A percentile compares a stretch with the other conserved stretches of the same genome.
phyloP scores from a whole-genome alignment of 1,284 basidiomycete genomes.

The Singerocomus inundabilis region DNA sequence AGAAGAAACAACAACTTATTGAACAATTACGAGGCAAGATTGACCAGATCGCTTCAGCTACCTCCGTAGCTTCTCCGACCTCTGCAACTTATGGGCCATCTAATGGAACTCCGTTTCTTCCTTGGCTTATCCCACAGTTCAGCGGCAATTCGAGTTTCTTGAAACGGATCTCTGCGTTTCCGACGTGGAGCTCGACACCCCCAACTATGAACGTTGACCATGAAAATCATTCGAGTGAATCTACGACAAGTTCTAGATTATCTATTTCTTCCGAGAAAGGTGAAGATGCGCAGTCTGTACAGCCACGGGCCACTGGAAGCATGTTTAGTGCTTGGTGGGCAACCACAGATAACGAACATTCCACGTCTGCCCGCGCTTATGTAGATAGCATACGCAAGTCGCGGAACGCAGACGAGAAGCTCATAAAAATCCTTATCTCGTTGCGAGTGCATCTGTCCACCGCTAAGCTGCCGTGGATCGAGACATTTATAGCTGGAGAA shows the following conservation, averaged over 20 bases:
- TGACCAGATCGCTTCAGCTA: slow-evolving; percentile 21
- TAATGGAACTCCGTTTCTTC: slow-evolving; percentile 52
- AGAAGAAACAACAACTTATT: slow-evolving; percentile 72
- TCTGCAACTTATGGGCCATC: slow-evolving; percentile 61
- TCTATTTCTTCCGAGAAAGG: slow-evolving; percentile 30
- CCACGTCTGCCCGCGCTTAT: slow-evolving; percentile 56
- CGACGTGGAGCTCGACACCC: slow-evolving; percentile 55
- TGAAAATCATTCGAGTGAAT: slow-evolving; percentile 41
- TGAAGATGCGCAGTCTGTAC: slow-evolving; percentile 43
- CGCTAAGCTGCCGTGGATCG: slow-evolving; percentile 75
- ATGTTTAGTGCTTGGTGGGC: slow-evolving; percentile 75
- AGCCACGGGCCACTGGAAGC: slow-evolving; percentile 70
- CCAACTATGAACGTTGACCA: slow-evolving; percentile 30
- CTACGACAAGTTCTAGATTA: slow-evolving; percentile 26
- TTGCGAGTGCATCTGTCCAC: slow-evolving; percentile 87
- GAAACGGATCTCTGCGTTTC: slow-evolving; percentile 68
- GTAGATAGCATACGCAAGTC: slow-evolving; percentile 54
- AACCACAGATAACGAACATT: slow-evolving; percentile 37
- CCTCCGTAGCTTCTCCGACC: slow-evolving; percentile 31
- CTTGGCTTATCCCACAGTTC: slow-evolving; percentile 62
- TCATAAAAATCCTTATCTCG: slow-evolving; percentile 78
- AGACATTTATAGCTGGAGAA: slow-evolving; percentile 69
- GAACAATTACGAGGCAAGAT: slow-evolving; percentile 42
- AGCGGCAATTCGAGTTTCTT: slow-evolving; percentile 68
- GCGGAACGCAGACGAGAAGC: slow-evolving; percentile 54